These are phyloP conservation scores for Jaltomata sinuosa DNA, from an alignment of 257 asterid genomes.

Conservation along the genomic window DNA sequence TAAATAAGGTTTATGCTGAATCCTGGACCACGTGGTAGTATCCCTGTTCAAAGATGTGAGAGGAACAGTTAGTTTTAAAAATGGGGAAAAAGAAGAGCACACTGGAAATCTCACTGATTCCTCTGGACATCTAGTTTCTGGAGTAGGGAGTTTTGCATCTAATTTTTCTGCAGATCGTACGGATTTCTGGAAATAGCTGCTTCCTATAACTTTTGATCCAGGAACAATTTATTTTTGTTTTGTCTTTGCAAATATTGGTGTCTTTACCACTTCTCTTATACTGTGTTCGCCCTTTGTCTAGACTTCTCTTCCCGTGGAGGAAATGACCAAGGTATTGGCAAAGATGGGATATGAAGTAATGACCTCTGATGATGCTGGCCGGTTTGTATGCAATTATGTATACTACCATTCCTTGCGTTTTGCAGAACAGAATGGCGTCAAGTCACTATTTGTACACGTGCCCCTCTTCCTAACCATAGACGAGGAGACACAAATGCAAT, in stretches of 20 bases:
- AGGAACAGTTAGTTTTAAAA: not conserved
- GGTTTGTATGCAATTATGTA: conserved; percentile 91
- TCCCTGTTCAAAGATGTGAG: not conserved
- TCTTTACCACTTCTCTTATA: not conserved
- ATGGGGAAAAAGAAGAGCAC: not conserved
- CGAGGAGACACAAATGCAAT: conserved; percentile 94
- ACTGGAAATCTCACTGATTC: not conserved
- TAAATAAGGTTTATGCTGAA: not conserved
- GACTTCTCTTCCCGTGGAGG: conserved; percentile 71
- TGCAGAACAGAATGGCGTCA: conserved; percentile 74
- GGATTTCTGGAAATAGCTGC: not conserved
- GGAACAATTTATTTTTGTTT: not conserved
- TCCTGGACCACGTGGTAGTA: not conserved
- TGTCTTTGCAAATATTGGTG: not conserved
- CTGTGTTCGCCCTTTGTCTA: conserved; percentile 7
- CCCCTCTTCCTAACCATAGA: conserved; percentile 89
- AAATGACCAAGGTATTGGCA: conserved; percentile 48
- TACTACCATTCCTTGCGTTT: conserved; percentile 91
- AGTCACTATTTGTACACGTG: conserved; percentile 81
- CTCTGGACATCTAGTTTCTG: not conserved
- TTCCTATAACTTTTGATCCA: not conserved
- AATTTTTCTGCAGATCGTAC: not conserved
- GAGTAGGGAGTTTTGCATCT: not conserved
- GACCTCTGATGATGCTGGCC: conserved; percentile 86
- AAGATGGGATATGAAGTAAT: conserved; percentile 85